A percentile compares a stretch with the other conserved stretches of the same genome.
phyloP scores from a whole-genome alignment of 202 grass and related monocot species.

The Schoenoplectus triqueter region DNA sequence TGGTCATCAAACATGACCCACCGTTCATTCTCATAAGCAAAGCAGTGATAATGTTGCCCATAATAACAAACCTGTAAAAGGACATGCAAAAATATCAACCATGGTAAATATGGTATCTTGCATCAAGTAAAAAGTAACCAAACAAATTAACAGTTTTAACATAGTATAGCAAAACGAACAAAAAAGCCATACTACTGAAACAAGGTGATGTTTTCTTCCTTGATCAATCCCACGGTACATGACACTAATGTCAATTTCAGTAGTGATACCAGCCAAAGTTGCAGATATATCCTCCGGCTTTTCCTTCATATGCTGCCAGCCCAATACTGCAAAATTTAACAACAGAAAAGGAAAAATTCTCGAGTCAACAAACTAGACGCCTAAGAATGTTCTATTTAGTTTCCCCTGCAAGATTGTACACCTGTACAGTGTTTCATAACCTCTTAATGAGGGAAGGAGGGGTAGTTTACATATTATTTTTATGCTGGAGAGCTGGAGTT shows the following conservation, averaged over 20 bases:
- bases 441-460: constrained; percentile 20
- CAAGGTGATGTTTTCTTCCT: constrained; percentile 80
- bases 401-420: constrained; percentile 12
- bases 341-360: constrained; percentile 17
- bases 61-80: constrained; percentile 93
- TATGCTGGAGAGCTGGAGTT: not conserved
- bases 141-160: constrained; percentile 18
- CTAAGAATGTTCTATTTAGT: not conserved
- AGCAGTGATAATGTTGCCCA: constrained; percentile 99
- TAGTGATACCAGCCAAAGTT: constrained; percentile 84
- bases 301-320: constrained; percentile 96
- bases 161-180: constrained; percentile 29
- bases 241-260: constrained; percentile 79
- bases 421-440: not conserved
- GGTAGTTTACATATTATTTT: constrained; percentile 28
- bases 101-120: constrained; percentile 31
- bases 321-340: constrained; percentile 65
- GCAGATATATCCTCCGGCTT: constrained; percentile 90
- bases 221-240: constrained; percentile 84
- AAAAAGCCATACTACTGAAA: constrained; percentile 81
- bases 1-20: constrained; percentile 99
- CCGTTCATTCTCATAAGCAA: constrained; percentile 83
- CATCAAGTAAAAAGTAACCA: constrained; percentile 3
- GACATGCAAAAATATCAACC: constrained; percentile 3
- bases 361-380: constrained; percentile 17